These are phyloP conservation scores for Graphilbum fragrans DNA, from an alignment of 2,329 filamentous ascomycete genomes.

Conservation along the genomic window DNA sequence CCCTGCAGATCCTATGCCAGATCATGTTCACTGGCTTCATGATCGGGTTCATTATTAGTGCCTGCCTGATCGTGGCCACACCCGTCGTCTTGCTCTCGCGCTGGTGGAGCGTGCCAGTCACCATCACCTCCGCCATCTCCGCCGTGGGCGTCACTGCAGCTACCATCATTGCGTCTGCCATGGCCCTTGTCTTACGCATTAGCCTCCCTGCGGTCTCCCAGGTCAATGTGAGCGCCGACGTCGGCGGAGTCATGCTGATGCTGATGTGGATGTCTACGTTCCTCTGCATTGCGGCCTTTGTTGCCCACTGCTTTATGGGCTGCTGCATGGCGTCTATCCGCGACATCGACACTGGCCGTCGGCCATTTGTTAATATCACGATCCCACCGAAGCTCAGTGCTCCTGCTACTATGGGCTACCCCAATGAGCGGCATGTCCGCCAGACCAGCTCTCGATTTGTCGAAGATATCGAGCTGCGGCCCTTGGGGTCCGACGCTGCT, in stretches of 20 bases:
- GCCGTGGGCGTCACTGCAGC: conserved; percentile 55
- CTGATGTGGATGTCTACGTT: conserved; percentile 81
- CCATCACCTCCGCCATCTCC: conserved; percentile 54
- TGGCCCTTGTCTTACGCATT: conserved; percentile 71
- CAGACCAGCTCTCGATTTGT: no score
- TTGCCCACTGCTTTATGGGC: conserved; percentile 63
- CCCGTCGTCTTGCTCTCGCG: conserved; percentile 41
- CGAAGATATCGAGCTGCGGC: no score
- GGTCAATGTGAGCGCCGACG: conserved; percentile 60
- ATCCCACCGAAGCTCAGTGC: no score
- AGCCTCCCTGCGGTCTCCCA: conserved; percentile 60
- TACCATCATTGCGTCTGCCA: conserved; percentile 65
- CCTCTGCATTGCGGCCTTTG: conserved; percentile 55
- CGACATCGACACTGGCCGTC: conserved; percentile 34
- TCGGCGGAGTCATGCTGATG: conserved; percentile 65
- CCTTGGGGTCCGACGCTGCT: no score
- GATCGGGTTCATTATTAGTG: conserved; percentile 54
- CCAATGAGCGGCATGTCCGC: no score
- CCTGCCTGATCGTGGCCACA: conserved; percentile 59
- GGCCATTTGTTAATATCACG: no score
- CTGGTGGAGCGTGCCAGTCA: conserved; percentile 53
- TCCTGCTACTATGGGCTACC: no score
- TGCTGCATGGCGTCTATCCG: conserved; percentile 55
- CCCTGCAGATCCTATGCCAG: conserved; percentile 63
- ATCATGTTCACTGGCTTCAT: conserved; percentile 90